A percentile compares a stretch with the other conserved stretches of the same genome.
Evolutionary conservation across 2,329 filamentous ascomycete species (phyloP).

Genomic region (Hypoxylon sp.): DNA sequence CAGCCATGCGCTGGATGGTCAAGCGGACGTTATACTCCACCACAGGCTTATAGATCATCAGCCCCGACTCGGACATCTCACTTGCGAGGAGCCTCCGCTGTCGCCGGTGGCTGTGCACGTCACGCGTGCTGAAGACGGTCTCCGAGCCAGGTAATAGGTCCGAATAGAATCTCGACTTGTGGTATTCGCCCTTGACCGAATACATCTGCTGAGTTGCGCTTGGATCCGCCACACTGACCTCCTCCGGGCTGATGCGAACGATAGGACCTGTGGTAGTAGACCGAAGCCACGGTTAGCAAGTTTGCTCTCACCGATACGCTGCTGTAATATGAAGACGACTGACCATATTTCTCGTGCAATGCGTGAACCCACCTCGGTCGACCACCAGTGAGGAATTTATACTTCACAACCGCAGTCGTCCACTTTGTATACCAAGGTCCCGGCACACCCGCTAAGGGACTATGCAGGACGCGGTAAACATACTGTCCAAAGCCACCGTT

Average conservation of each 20-base stretch:
- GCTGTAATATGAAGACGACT: neutral
- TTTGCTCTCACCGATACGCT: neutral
- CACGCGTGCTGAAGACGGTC: constrained; percentile 52
- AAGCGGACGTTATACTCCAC: constrained; percentile 50
- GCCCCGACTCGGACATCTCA: constrained; percentile 49
- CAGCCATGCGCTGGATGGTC: constrained; percentile 53
- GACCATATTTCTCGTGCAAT: constrained; percentile 41
- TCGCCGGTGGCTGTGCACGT: constrained; percentile 50
- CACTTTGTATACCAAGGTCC: constrained; percentile 42
- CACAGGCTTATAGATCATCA: constrained; percentile 44
- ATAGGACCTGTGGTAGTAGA: constrained; percentile 33
- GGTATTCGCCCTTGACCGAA: constrained; percentile 42
- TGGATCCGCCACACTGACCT: constrained; percentile 41
- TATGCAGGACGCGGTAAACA: constrained; percentile 22
- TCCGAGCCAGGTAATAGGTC: constrained; percentile 21
- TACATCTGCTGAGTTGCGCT: constrained; percentile 40
- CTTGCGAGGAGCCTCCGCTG: constrained; percentile 53
- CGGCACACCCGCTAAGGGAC: constrained; percentile 34
- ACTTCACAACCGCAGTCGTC: constrained; percentile 31
- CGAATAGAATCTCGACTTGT: constrained; percentile 42
- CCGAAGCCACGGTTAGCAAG: neutral
- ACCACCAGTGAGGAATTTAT: constrained; percentile 18
- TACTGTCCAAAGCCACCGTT: constrained; percentile 15
- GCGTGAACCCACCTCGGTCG: constrained; percentile 37
- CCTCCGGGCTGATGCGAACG: constrained; percentile 39